A percentile compares a stretch with the other conserved stretches of the same genome.
Conservation (phyloP, 306 rosid genomes). For the Sechiopsis laciniata region DNA sequence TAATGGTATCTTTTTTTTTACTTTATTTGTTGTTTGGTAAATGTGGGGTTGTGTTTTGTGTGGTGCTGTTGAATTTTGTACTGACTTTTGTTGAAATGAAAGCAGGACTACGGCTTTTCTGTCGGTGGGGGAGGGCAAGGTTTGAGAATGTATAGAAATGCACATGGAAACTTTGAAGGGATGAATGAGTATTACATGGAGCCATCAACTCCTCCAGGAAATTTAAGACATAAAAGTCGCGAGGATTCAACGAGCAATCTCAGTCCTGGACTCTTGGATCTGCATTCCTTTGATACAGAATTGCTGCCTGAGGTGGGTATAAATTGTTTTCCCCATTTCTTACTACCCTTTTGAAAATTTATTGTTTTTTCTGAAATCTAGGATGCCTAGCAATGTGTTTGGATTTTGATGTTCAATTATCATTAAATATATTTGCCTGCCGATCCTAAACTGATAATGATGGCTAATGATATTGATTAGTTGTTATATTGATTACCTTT, state of each 20-base stretch:
- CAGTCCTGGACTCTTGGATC: slow-evolving; percentile 96
- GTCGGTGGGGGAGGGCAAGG: slow-evolving; percentile 63
- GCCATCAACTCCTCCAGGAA: slow-evolving; percentile 71
- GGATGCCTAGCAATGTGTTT: neutral
- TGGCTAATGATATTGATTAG: neutral
- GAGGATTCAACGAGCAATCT: slow-evolving; percentile 71
- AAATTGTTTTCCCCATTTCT: slow-evolving; percentile 15
- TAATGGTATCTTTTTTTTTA: neutral
- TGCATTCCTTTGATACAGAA: slow-evolving; percentile 91
- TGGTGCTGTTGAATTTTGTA: slow-evolving; percentile 20
- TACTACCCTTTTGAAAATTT: neutral
- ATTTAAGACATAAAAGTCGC: slow-evolving; percentile 49
- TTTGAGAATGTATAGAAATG: slow-evolving; percentile 63
- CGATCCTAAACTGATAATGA: neutral
- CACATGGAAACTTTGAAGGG: slow-evolving; percentile 57
- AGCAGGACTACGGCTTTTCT: slow-evolving; percentile 67
- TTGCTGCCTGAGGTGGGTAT: slow-evolving; percentile 73
- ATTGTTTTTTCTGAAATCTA: neutral
- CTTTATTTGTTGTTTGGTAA: slow-evolving; percentile 25
- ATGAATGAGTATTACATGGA: slow-evolving; percentile 63
- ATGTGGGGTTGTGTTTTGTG: slow-evolving; percentile 30
- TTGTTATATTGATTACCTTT: too few species aligned
- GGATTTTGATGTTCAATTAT: slow-evolving; percentile 8
- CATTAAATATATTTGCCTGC: neutral
- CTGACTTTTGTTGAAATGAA: slow-evolving; percentile 33